Conservation (phyloP, 1,284 basidiomycete genomes). For the Ganoderma sp. region DNA sequence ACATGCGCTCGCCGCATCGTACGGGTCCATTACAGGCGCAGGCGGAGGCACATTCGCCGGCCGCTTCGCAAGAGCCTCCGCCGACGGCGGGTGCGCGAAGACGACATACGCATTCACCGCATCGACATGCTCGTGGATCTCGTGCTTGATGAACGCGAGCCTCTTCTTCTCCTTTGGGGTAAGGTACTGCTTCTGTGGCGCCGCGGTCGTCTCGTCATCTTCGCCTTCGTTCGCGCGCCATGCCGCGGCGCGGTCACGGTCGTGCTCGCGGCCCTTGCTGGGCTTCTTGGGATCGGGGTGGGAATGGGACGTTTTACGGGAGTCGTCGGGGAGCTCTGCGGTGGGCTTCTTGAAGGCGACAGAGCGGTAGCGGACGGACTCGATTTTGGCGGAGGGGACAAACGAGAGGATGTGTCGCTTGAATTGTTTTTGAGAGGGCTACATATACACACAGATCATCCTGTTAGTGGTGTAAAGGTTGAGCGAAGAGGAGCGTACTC, state of each 20-base stretch:
- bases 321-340: slow-evolving; percentile 57
- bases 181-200: slow-evolving; percentile 66
- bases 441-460: background rate
- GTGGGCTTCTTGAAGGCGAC: slow-evolving; percentile 87
- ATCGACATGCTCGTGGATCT: slow-evolving; percentile 77
- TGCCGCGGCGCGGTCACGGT: slow-evolving; percentile 63
- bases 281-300: slow-evolving; percentile 35
- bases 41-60: slow-evolving; percentile 64
- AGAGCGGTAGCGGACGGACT: slow-evolving; percentile 90
- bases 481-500: slow-evolving; percentile 52
- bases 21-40: slow-evolving; percentile 65
- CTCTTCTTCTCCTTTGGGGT: slow-evolving; percentile 90
- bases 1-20: slow-evolving; percentile 69
- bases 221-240: slow-evolving; percentile 63
- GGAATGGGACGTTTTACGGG: slow-evolving; percentile 30
- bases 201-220: slow-evolving; percentile 46
- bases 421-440: slow-evolving; percentile 71
- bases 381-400: slow-evolving; percentile 78
- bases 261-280: slow-evolving; percentile 52
- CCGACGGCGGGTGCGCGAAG: slow-evolving; percentile 71
- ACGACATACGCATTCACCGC: slow-evolving; percentile 88
- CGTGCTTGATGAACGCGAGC: slow-evolving; percentile 92
- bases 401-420: slow-evolving; percentile 74
- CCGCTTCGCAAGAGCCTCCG: slow-evolving; percentile 34
- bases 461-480: slow-evolving; percentile 7